phyloP scores from a whole-genome alignment of 257 asterid genomes.

The Fraxinus excelsior region DNA sequence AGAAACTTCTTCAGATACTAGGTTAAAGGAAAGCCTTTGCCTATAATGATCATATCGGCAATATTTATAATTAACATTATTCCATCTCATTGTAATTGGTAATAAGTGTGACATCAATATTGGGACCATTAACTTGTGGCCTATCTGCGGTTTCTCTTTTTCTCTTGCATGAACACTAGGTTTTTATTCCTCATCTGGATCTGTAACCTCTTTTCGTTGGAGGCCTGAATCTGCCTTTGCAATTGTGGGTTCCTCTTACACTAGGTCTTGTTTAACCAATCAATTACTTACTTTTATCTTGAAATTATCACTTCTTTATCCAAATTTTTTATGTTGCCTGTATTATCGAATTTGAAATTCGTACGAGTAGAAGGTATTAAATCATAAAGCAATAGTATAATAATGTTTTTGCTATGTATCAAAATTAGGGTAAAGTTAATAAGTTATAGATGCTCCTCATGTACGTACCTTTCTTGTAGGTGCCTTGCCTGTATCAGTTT shows the following conservation, averaged over 20 bases:
- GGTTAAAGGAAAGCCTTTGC: neutral
- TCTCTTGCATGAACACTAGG: neutral
- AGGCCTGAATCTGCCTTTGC: slow-evolving; percentile 2
- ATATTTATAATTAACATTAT: neutral
- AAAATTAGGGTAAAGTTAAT: slow-evolving; percentile 2
- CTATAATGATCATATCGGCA: neutral
- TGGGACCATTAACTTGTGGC: neutral
- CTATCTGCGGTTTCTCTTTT: neutral
- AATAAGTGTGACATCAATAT: neutral
- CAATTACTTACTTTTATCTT: neutral
- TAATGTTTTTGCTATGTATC: neutral
- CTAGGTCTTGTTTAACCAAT: neutral
- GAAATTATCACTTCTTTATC: neutral
- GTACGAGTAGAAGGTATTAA: neutral
- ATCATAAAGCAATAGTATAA: slow-evolving; percentile 5
- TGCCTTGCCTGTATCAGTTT: slow-evolving; percentile 66
- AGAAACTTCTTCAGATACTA: neutral
- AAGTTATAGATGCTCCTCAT: slow-evolving; percentile 16
- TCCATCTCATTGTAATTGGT: neutral
- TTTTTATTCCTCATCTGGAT: neutral
- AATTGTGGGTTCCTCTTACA: neutral
- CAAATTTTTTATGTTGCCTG: neutral
- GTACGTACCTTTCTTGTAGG: slow-evolving; percentile 45
- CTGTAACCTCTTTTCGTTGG: slow-evolving; percentile 1
- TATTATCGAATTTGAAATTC: neutral